These are phyloP conservation scores for Flaveria sonorensis DNA, from an alignment of 129 eudicot species.

Conservation along the genomic window DNA sequence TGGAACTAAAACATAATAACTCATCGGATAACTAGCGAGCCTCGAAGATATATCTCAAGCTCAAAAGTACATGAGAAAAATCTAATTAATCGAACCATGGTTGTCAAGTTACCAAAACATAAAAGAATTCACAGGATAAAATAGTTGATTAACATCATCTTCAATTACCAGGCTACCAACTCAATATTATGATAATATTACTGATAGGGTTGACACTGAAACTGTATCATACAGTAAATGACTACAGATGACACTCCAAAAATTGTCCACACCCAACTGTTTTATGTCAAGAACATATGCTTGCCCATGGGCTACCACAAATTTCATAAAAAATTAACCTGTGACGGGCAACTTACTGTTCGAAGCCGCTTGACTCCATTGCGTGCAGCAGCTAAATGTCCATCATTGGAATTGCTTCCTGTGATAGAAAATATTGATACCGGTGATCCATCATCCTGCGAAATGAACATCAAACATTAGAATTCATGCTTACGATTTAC, in stretches of 20 bases:
- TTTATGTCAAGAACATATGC: background rate
- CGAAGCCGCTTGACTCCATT: slow-evolving; percentile 98
- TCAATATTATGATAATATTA: background rate
- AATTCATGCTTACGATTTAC: background rate
- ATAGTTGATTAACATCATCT: background rate
- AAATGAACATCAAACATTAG: background rate
- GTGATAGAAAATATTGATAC: slow-evolving; percentile 93
- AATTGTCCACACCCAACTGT: background rate
- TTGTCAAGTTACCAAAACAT: slow-evolving; percentile 4
- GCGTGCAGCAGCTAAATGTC: slow-evolving; percentile 96
- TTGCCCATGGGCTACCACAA: background rate
- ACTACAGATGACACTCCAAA: slow-evolving; percentile 2
- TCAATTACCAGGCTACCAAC: background rate
- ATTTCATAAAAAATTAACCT: slow-evolving; percentile 7
- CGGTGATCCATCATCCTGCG: slow-evolving; percentile 90
- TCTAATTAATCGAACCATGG: background rate
- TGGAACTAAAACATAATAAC: background rate
- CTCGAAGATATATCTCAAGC: slow-evolving; percentile 9
- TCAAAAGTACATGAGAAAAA: background rate
- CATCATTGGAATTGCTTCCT: slow-evolving; percentile 84
- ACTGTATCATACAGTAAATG: slow-evolving; percentile 6
- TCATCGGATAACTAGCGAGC: background rate
- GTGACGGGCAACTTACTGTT: slow-evolving; percentile 53
- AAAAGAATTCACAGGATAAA: background rate
- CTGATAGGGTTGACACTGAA: background rate